Percentiles rank a stretch among this genome's conserved stretches.
Conservation (phyloP, 257 asterid species). For the Petunia secreta region DNA sequence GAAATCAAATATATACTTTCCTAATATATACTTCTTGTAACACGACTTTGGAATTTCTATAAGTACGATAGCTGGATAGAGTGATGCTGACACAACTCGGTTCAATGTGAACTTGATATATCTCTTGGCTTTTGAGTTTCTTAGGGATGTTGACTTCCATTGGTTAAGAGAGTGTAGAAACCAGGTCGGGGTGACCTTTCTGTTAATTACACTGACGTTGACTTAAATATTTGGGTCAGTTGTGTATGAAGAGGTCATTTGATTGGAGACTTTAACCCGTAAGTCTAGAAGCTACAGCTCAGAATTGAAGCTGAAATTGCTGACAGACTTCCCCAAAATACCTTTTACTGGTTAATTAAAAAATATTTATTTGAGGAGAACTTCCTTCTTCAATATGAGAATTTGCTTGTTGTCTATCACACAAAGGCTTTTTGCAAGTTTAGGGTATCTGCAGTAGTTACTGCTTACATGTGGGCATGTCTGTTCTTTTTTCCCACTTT, state of each 20-base stretch:
- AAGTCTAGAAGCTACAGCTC: neutral
- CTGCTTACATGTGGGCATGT: neutral
- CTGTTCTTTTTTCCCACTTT: neutral
- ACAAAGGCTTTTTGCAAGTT: slow-evolving; percentile 9
- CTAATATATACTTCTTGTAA: neutral
- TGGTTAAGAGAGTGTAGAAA: slow-evolving; percentile 6
- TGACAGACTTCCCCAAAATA: neutral
- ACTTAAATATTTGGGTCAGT: slow-evolving; percentile 5
- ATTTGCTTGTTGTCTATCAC: neutral
- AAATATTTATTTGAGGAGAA: neutral
- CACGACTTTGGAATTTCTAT: neutral
- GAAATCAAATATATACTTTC: neutral
- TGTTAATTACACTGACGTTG: neutral
- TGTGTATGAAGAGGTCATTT: neutral
- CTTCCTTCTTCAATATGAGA: slow-evolving; percentile 1
- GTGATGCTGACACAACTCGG: neutral
- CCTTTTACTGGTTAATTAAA: neutral
- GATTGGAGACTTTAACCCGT: slow-evolving; percentile 9
- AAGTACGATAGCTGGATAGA: neutral
- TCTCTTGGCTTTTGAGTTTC: neutral
- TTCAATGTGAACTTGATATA: slow-evolving; percentile 13
- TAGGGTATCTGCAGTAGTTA: neutral
- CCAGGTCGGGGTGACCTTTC: neutral
- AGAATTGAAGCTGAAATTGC: slow-evolving; percentile 16
- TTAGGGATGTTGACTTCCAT: slow-evolving; percentile 4